These are phyloP conservation scores for Pseudogymnoascus destructans DNA, from an alignment of 2,329 filamentous ascomycete species.

Conservation along the genomic window DNA sequence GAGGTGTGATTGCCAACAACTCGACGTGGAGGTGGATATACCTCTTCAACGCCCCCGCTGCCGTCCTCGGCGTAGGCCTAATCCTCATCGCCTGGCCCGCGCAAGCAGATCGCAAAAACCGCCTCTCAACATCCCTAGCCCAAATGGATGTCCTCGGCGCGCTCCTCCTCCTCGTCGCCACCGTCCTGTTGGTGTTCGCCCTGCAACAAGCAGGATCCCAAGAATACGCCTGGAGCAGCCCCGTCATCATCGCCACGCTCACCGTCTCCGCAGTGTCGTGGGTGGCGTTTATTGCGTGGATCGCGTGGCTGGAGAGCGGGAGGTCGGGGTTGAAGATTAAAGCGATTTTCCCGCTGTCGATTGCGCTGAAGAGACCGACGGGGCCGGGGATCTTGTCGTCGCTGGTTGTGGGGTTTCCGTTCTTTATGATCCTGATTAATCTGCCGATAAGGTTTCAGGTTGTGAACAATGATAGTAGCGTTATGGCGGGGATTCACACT, in stretches of 20 bases:
- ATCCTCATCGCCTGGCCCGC: slow-evolving; percentile 40
- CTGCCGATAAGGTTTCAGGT: slow-evolving; percentile 49
- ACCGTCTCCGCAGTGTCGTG: slow-evolving; percentile 28
- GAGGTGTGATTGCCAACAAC: slow-evolving; percentile 19
- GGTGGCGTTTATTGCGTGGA: slow-evolving; percentile 31
- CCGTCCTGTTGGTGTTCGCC: slow-evolving; percentile 43
- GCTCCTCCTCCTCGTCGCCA: slow-evolving; percentile 38
- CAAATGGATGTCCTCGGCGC: slow-evolving; percentile 42
- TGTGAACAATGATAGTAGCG: slow-evolving; percentile 38
- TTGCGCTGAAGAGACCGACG: slow-evolving; percentile 25
- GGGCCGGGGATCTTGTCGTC: slow-evolving; percentile 36
- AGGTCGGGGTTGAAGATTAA: slow-evolving; percentile 24
- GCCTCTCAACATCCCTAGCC: slow-evolving; percentile 28
- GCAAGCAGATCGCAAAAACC: slow-evolving; percentile 27
- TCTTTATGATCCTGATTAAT: slow-evolving; percentile 43
- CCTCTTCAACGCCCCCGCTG: slow-evolving; percentile 45
- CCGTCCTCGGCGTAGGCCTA: slow-evolving; percentile 32
- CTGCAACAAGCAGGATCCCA: slow-evolving; percentile 32
- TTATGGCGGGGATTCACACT: slow-evolving; percentile 43
- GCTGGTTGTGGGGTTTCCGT: slow-evolving; percentile 43
- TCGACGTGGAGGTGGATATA: slow-evolving; percentile 31
- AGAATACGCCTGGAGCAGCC: slow-evolving; percentile 28
- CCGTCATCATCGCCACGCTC: slow-evolving; percentile 33
- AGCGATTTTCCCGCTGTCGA: background rate
- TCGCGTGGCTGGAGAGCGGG: slow-evolving; percentile 23